Base-by-base conservation (phyloP, 2,329 filamentous ascomycete species). In the Fusarium foetens region DNA sequence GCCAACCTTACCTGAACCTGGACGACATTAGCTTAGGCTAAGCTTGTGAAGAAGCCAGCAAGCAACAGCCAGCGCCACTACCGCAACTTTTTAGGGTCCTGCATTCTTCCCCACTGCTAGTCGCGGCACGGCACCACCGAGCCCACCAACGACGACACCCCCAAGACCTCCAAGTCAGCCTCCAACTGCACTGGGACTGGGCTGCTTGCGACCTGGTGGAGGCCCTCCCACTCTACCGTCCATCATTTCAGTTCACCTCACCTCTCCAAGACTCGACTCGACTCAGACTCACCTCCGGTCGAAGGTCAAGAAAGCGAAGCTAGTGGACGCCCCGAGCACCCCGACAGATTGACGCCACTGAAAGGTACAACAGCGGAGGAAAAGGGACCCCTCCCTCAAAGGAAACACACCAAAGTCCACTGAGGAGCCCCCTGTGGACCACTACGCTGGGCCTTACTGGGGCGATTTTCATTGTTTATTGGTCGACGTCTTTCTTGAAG, bases 381-480 rank as follows among this genome's bases (percentile, higher is more conserved):
- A 49, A 19, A 48, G 33, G 39, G 42, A 57, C 48, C 45, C 49
- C 68, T 46, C 55, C 66, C 52, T 39, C 61, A 45, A 66, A 70
- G 45, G 45, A 68, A 57, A 53, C 51, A 65, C 66, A 43, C 63
- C 63, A 60, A 71, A 71, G 38, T 55, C 70, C 70, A 73, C 70
- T 64, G 62, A 71, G 62, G 70, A 68, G 43, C 54, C 70, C 64
- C 75, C 73, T 77, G 75, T 70, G 71, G 71, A 73, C 73, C 71
- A 76, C 70, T 73, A 66, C 71, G 66, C 75, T 64, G 68, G 71
- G 71, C 75, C 71, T 75, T 67, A 48, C 74, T 75, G 66, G 66
- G 62, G 53, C 72, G 57, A 53, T 54, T 63, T 69, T 58, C 48
- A 68, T 55, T 67, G 58, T 59, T 53, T 17, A 73, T 71, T 73